A percentile compares a stretch with the other conserved stretches of the same genome.
These are phyloP conservation scores for Geranomyces michiganensis DNA, from an alignment of 192 early-diverging fungal genomes.

Conservation along the genomic window DNA sequence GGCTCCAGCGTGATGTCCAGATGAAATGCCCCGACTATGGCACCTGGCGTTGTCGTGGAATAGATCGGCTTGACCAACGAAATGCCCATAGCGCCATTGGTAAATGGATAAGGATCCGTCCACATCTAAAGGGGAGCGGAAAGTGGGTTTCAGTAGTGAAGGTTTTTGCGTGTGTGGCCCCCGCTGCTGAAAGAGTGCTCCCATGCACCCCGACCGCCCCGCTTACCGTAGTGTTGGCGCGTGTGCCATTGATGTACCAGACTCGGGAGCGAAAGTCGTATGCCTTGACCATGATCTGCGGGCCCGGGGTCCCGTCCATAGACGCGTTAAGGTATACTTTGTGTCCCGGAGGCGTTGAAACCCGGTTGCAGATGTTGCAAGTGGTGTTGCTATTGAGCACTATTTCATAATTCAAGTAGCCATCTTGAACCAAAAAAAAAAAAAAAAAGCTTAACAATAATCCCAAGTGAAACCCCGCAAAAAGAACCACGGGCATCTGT, in stretches of 20 bases:
- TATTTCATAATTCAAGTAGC: not conserved
- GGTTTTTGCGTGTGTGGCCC: too few relatives aligned
- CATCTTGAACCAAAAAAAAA: not conserved
- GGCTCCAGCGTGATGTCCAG: not conserved
- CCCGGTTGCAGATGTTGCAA: not conserved
- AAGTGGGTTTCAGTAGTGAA: too few relatives aligned
- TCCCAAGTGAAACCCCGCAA: too few relatives aligned
- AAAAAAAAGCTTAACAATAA: too few relatives aligned
- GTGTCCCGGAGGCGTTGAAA: not conserved
- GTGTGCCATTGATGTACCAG: not conserved
- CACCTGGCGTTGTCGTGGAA: not conserved
- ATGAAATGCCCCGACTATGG: not conserved
- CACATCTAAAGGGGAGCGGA: too few relatives aligned
- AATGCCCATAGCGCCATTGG: not conserved
- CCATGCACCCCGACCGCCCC: too few relatives aligned
- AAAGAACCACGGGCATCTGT: too few relatives aligned
- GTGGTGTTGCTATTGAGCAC: slow-evolving; percentile 7
- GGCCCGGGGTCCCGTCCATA: not conserved
- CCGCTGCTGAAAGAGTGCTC: too few relatives aligned
- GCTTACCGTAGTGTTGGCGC: slow-evolving; percentile 1
- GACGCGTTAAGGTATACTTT: not conserved
- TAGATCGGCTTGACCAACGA: not conserved
- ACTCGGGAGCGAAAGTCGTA: not conserved
- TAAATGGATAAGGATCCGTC: not conserved
- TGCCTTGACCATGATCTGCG: too few relatives aligned